Conservation (phyloP, 2,329 filamentous ascomycete species). For the Arthrobotrys pseudoclavata region DNA sequence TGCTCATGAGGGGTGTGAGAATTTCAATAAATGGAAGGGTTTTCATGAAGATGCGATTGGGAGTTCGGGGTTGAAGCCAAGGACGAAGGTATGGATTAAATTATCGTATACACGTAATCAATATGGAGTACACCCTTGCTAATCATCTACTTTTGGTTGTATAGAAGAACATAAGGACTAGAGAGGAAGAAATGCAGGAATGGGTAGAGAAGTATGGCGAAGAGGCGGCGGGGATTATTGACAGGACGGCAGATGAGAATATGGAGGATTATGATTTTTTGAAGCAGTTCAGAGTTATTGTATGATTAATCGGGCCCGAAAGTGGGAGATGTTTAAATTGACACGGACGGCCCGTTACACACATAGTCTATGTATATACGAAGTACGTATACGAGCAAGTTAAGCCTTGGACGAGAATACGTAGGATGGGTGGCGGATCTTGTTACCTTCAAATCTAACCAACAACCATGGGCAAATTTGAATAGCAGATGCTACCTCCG, state of each 20-base stretch:
- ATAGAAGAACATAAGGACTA: constrained; percentile 72
- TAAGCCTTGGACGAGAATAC: background rate
- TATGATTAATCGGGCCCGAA: constrained; percentile 65
- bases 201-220: constrained; percentile 82
- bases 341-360: background rate
- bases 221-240: constrained; percentile 78
- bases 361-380: background rate
- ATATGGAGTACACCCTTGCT: constrained; percentile 28
- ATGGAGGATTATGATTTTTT: constrained; percentile 83
- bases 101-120: background rate
- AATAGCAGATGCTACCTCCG: background rate
- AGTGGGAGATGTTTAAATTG: constrained; percentile 3
- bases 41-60: constrained; percentile 96
- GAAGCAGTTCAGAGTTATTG: constrained; percentile 80
- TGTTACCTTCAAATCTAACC: background rate
- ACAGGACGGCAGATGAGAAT: constrained; percentile 79
- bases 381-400: background rate
- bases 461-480: background rate
- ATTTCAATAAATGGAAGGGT: constrained; percentile 96
- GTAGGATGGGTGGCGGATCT: background rate
- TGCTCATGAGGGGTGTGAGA: constrained; percentile 77
- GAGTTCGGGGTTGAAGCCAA: constrained; percentile 80
- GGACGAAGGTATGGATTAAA: constrained; percentile 70
- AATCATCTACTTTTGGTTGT: background rate
- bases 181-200: constrained; percentile 77